These are phyloP conservation scores for Pezicula neosporulosa DNA, from an alignment of 2,329 filamentous ascomycete genomes.

Conservation along the genomic window DNA sequence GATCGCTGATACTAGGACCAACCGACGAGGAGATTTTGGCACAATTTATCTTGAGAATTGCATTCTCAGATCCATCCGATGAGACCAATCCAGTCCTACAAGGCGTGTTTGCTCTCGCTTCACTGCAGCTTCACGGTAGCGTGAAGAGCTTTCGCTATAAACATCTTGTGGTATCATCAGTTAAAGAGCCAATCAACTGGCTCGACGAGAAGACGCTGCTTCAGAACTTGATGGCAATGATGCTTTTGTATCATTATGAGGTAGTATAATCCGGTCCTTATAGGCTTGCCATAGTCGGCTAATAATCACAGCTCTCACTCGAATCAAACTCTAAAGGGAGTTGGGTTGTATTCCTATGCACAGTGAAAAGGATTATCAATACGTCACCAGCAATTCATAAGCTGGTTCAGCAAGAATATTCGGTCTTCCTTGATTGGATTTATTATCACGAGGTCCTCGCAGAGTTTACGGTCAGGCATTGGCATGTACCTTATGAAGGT, in stretches of 20 bases:
- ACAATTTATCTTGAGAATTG: not conserved
- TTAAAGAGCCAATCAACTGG: not conserved
- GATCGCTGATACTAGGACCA: not conserved
- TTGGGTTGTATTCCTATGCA: conserved; percentile 1
- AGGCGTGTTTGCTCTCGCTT: not conserved
- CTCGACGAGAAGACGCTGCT: not conserved
- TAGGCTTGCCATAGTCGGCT: not conserved
- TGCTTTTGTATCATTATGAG: conserved; percentile 3
- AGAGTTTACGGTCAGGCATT: not conserved
- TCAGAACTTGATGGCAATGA: not conserved
- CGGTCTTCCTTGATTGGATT: not conserved
- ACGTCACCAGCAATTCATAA: not conserved
- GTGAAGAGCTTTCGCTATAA: not conserved
- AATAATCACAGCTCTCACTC: not conserved
- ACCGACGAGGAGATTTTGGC: not conserved
- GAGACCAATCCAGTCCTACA: not conserved
- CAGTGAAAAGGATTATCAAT: not conserved
- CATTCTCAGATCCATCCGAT: not conserved
- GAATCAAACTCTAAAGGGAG: not conserved
- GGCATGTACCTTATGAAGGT: not conserved
- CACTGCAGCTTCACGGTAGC: not conserved
- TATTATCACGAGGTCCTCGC: conserved; percentile 4
- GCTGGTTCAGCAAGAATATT: not conserved
- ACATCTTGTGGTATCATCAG: not conserved
- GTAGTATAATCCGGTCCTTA: not conserved